These are phyloP conservation scores for Colletotrichum orchidophilum DNA, from an alignment of 2,329 filamentous ascomycete genomes.

Conservation along the genomic window DNA sequence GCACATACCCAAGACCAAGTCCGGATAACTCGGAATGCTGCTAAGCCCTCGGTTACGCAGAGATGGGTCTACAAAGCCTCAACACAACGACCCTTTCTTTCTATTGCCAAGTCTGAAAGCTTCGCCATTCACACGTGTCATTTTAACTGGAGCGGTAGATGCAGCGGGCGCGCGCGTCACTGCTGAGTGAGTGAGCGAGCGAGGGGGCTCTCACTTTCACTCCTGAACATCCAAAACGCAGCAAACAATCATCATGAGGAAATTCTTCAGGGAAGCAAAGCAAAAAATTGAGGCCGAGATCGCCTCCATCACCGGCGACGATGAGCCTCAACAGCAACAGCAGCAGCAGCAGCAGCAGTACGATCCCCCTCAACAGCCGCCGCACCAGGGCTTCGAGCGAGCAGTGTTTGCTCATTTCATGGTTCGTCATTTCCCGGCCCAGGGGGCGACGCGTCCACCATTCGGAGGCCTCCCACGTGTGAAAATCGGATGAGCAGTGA, in stretches of 20 bases:
- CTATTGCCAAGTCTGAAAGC: conserved; percentile 25
- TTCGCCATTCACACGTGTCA: conserved; percentile 32
- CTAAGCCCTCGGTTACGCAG: conserved; percentile 30
- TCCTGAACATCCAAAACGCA: background rate
- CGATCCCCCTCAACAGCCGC: conserved; percentile 3
- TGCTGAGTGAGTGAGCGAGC: background rate
- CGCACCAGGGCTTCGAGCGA: conserved; percentile 14
- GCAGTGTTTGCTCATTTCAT: conserved; percentile 32
- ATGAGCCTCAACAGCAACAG: conserved; percentile 18
- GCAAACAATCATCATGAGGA: conserved; percentile 18
- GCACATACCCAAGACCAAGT: background rate
- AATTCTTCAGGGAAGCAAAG: conserved; percentile 29
- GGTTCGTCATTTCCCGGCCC: background rate
- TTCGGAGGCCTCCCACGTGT: background rate
- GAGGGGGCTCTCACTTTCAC: background rate
- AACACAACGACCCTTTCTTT: too few species aligned
- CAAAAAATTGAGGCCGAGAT: conserved; percentile 32
- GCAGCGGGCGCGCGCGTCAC: conserved; percentile 14
- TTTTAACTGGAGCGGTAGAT: conserved; percentile 30
- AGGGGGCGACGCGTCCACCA: background rate
- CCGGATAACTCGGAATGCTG: conserved; percentile 29
- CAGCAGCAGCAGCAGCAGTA: background rate
- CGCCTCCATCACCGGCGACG: conserved; percentile 28
- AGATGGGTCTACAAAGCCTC: conserved; percentile 15
- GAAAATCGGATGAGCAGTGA: background rate